These are phyloP conservation scores for Botrytis fragariae DNA, from an alignment of 2,329 filamentous ascomycete species.

Conservation along the genomic window DNA sequence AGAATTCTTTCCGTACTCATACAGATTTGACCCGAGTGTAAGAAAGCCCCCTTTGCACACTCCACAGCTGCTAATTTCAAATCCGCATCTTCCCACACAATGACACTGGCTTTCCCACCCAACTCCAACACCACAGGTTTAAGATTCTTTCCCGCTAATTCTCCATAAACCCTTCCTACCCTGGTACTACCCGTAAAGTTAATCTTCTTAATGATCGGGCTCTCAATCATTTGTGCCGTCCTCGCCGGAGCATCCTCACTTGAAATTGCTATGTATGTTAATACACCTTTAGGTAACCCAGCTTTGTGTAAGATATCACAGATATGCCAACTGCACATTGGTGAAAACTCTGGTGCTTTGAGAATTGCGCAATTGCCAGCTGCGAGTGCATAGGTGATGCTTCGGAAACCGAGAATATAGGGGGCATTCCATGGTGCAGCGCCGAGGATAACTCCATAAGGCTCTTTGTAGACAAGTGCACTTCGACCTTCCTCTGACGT, in stretches of 20 bases:
- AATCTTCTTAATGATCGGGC: constrained; percentile 70
- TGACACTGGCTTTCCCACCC: constrained; percentile 76
- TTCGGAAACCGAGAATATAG: constrained; percentile 52
- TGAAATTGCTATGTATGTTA: constrained; percentile 69
- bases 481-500: constrained; percentile 47
- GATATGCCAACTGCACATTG: constrained; percentile 61
- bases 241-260: constrained; percentile 65
- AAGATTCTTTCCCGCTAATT: constrained; percentile 66
- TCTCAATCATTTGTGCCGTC: constrained; percentile 65
- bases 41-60: constrained; percentile 67
- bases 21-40: constrained; percentile 78
- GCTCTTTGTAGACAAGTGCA: constrained; percentile 70
- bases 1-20: constrained; percentile 79
- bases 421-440: constrained; percentile 77
- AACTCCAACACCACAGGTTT: constrained; percentile 81
- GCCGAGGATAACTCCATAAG: constrained; percentile 73
- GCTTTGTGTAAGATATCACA: constrained; percentile 66
- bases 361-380: constrained; percentile 74
- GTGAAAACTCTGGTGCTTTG: constrained; percentile 68
- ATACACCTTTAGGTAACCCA: constrained; percentile 69
- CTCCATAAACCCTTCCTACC: constrained; percentile 71
- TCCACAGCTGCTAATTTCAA: constrained; percentile 66
- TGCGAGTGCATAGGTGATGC: constrained; percentile 65
- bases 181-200: constrained; percentile 81
- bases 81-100: constrained; percentile 79